Conservation (phyloP, 352 stramenopile species). For the Blastocystis sp. region DNA sequence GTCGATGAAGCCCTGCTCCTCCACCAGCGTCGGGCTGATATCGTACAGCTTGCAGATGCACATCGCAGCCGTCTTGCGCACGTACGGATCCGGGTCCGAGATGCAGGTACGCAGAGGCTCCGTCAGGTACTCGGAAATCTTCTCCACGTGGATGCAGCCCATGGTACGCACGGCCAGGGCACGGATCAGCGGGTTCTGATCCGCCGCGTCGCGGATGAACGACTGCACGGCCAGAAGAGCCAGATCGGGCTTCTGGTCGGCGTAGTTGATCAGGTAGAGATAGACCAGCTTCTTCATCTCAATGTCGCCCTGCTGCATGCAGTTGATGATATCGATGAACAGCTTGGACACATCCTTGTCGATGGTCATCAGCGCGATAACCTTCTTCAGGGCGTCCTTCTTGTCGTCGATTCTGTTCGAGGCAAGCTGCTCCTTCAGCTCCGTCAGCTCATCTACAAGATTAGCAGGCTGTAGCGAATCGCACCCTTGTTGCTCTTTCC, state of each 20-base stretch:
- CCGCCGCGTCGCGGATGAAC: slow-evolving; percentile 88
- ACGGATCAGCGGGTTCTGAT: slow-evolving; percentile 88
- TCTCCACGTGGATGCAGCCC: slow-evolving; percentile 96
- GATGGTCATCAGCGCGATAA: slow-evolving; percentile 98
- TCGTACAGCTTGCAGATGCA: slow-evolving; percentile 99
- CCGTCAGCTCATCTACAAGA: slow-evolving; percentile 87
- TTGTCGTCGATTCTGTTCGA: slow-evolving; percentile 93
- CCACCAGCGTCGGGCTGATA: slow-evolving; percentile 92
- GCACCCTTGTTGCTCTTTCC: slow-evolving; percentile 53
- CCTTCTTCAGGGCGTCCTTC: slow-evolving; percentile 98
- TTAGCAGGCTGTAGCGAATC: neutral
- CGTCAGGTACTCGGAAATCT: slow-evolving; percentile 97
- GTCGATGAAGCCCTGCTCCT: slow-evolving; percentile 89
- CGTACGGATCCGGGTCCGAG: slow-evolving; percentile 89
- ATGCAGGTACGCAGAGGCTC: slow-evolving; percentile 89
- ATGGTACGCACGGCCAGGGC: slow-evolving; percentile 97
- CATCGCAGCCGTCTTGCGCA: slow-evolving; percentile 96
- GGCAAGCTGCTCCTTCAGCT: slow-evolving; percentile 92
- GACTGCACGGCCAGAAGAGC: slow-evolving; percentile 98
- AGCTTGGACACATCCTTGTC: slow-evolving; percentile 97
- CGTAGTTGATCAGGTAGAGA: slow-evolving; percentile 99
- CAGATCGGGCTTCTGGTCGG: slow-evolving; percentile 96
- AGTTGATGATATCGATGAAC: slow-evolving; percentile 98
- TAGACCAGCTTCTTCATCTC: slow-evolving; percentile 99
- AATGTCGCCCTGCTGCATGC: slow-evolving; percentile 89